Base-by-base conservation (phyloP, 1,139 yeast genomes). In the Yamadazyma triangularis region DNA sequence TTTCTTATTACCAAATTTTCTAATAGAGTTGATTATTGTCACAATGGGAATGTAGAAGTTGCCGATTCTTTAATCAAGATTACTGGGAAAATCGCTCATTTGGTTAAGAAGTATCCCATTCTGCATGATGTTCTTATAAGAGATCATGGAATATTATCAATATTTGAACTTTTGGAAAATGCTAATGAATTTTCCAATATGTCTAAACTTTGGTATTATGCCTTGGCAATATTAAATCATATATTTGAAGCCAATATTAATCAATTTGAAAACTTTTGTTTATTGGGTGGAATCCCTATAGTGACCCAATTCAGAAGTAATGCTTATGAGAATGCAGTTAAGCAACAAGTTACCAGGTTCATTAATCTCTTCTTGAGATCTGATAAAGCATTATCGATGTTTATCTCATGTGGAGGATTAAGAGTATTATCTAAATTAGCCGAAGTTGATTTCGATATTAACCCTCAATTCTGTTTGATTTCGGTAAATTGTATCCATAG, bases 371-470 rank as follows among this genome's bases (percentile, higher is more conserved):
- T 71, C 29, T 50, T 59, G 15, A 45, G 50, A 4, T 61, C 73
- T 6, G 62, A 61, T 12, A 49, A 53, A 24, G 67, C 73, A 1
- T 47, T 76, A 16, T 64, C 70, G 4, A 63, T 69, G 66, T 72
- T 77, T 41, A 63, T 77, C 3, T 66, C 78, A 4, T 64, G 77
- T 43, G 83, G 83, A 8, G 82, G 83, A 0, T 52, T 78, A 14
- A 58, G 66, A 30, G 60, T 69, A n/a, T 51, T 74, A 23, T 54
- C 75, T 4, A 68, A 68, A 35, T 64, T 77, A 38, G 61, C 77
- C 4, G 78, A 74, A 40, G 83, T 74, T 41, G 80, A 75, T 39
- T 69, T 64, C 36, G 70, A 64, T 29, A 36, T 54, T 4, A 57
- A 64, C 4, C 72, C 73, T 0, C 63, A 60, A 8, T 64, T 75